A percentile compares a stretch with the other conserved stretches of the same genome.
Evolutionary conservation across 805 yeast genomes (phyloP).

Genomic region (Grigorovia humatica): DNA sequence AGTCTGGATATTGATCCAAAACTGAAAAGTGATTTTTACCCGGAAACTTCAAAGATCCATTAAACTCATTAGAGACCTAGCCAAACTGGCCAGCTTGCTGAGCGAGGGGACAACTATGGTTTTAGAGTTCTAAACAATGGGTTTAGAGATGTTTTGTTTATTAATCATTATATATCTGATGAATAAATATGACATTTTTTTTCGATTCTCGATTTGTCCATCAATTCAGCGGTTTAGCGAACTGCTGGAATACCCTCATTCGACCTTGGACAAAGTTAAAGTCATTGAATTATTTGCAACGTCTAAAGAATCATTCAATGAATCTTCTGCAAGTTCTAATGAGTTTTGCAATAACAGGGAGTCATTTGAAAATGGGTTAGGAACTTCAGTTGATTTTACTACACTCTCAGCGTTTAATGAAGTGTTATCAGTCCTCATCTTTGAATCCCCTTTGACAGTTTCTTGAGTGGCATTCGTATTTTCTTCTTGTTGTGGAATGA

Average conservation of each 20-base stretch:
- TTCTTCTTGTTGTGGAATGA: slow-evolving; percentile 32
- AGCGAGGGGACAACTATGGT: neutral
- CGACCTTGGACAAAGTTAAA: neutral
- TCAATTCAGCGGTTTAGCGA: too few relatives aligned
- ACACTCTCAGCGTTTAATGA: neutral
- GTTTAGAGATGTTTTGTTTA: neutral
- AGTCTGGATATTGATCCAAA: neutral
- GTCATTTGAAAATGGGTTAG: neutral
- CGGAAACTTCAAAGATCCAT: neutral
- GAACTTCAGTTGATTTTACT: neutral
- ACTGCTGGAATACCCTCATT: neutral
- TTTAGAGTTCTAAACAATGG: neutral
- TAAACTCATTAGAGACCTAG: too few relatives aligned
- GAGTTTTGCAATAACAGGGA: slow-evolving; percentile 2
- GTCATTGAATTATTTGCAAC: neutral
- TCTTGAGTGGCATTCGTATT: neutral
- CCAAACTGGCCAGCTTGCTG: too few relatives aligned
- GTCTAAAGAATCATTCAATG: slow-evolving; percentile 9
- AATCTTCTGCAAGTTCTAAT: slow-evolving; percentile 2
- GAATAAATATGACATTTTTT: neutral
- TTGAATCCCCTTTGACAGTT: neutral
- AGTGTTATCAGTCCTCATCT: neutral
- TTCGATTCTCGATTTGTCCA: neutral
- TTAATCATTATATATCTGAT: neutral
- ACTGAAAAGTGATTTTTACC: neutral